phyloP scores from a whole-genome alignment of 2,329 filamentous ascomycete genomes.

The Atkinsonella texensis region DNA sequence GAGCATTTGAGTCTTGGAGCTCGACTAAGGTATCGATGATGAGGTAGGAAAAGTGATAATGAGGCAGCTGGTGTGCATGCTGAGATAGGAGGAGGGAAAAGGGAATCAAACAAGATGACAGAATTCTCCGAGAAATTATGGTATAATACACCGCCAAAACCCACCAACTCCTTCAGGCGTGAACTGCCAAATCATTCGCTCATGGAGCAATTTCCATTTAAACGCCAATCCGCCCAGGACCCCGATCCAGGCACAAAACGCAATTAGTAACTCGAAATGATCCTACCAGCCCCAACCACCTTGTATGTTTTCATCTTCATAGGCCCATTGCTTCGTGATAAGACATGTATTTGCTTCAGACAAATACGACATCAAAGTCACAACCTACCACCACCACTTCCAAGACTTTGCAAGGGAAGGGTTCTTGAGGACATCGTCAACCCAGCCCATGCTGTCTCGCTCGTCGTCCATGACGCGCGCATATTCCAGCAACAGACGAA shows the following conservation, averaged over 20 bases:
- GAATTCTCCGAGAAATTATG: background rate
- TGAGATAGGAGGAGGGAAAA: background rate
- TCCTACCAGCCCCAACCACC: background rate
- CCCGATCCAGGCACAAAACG: background rate
- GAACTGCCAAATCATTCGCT: background rate
- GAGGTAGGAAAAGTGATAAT: background rate
- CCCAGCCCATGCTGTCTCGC: slow-evolving; percentile 42
- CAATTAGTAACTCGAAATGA: background rate
- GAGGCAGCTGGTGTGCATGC: background rate
- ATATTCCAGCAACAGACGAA: slow-evolving; percentile 53
- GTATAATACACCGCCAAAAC: background rate
- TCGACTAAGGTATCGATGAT: background rate
- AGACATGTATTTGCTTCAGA: background rate
- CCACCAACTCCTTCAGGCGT: background rate
- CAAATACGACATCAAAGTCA: background rate
- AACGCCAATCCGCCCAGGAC: background rate
- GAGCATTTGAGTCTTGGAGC: too few species aligned
- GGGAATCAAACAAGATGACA: background rate
- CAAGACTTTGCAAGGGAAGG: slow-evolving; percentile 20
- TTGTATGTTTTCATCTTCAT: background rate
- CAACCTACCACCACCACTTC: slow-evolving; percentile 14
- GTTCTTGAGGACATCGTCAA: slow-evolving; percentile 32
- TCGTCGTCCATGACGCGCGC: slow-evolving; percentile 41
- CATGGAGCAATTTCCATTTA: background rate
- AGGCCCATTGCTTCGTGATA: background rate